phyloP scores from a whole-genome alignment of 2,329 filamentous ascomycete species.

The Apiospora arundinis region DNA sequence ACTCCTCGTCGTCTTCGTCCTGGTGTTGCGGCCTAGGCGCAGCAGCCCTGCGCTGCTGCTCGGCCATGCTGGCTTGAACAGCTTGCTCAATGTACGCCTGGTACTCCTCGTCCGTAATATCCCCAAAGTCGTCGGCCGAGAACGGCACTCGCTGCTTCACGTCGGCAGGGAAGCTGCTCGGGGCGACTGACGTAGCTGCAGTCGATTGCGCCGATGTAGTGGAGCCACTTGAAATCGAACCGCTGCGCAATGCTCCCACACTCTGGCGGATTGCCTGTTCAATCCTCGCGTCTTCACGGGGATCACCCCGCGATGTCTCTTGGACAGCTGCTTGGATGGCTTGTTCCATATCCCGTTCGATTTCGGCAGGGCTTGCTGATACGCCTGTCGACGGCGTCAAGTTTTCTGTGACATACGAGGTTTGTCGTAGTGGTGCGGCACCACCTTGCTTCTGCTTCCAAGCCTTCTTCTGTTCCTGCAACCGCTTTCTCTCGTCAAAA shows the following conservation, averaged over 20 bases:
- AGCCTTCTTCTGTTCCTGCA: constrained; percentile 54
- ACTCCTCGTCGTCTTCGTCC: constrained; percentile 32
- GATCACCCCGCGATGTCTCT: constrained; percentile 73
- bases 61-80: constrained; percentile 56
- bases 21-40: constrained; percentile 31
- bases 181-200: not conserved
- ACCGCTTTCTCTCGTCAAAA: constrained; percentile 57
- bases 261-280: constrained; percentile 78
- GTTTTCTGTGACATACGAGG: constrained; percentile 30
- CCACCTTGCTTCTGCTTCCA: constrained; percentile 46
- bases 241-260: constrained; percentile 59
- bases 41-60: constrained; percentile 33
- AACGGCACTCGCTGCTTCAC: constrained; percentile 30
- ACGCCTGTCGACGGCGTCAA: constrained; percentile 27
- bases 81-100: constrained; percentile 62
- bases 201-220: not conserved
- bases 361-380: constrained; percentile 31
- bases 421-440: constrained; percentile 12
- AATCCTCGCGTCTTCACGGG: constrained; percentile 72
- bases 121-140: constrained; percentile 45
- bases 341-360: constrained; percentile 70
- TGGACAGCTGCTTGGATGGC: constrained; percentile 74
- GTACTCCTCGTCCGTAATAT: constrained; percentile 63
- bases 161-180: constrained; percentile 33
- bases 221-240: not conserved